phyloP scores from a whole-genome alignment of 495 filamentous ascomycete species.

The Hypoxylon trugodes region DNA sequence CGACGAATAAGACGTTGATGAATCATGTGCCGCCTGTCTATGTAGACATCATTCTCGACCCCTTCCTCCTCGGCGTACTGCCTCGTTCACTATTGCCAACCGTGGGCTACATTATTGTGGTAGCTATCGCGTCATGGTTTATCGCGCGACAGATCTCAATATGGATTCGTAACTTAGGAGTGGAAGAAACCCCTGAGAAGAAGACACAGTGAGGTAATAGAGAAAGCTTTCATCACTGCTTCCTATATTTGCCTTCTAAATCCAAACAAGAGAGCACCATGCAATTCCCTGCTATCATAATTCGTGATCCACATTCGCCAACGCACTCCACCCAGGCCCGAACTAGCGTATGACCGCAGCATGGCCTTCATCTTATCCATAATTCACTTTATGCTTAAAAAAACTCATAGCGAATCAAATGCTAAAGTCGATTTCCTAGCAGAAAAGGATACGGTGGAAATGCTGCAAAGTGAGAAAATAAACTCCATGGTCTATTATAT shows the following conservation, averaged over 20 bases:
- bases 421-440: slow-evolving; percentile 8
- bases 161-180: slow-evolving; percentile 44
- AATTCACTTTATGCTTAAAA: slow-evolving; percentile 15
- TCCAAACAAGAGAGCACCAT: slow-evolving; percentile 37
- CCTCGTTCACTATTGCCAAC: slow-evolving; percentile 76
- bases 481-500: slow-evolving; percentile 37
- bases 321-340: neutral
- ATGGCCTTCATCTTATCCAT: slow-evolving; percentile 9
- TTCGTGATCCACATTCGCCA: slow-evolving; percentile 24
- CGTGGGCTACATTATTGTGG: slow-evolving; percentile 63
- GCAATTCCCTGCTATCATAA: slow-evolving; percentile 35
- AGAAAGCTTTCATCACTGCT: slow-evolving; percentile 13
- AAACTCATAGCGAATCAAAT: slow-evolving; percentile 5
- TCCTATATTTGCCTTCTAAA: slow-evolving; percentile 39
- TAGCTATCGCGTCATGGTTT: slow-evolving; percentile 63
- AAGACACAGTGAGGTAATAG: slow-evolving; percentile 48
- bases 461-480: slow-evolving; percentile 25
- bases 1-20: slow-evolving; percentile 78
- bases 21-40: slow-evolving; percentile 72
- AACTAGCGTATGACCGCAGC: neutral
- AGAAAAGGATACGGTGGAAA: slow-evolving; percentile 14
- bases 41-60: slow-evolving; percentile 91
- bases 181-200: slow-evolving; percentile 31
- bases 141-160: slow-evolving; percentile 48
- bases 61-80: slow-evolving; percentile 76